Evolutionary conservation across 2,329 filamentous ascomycete genomes (phyloP), one percentile per base, ranked within the genome.

Genomic region (Alternaria atra): DNA sequence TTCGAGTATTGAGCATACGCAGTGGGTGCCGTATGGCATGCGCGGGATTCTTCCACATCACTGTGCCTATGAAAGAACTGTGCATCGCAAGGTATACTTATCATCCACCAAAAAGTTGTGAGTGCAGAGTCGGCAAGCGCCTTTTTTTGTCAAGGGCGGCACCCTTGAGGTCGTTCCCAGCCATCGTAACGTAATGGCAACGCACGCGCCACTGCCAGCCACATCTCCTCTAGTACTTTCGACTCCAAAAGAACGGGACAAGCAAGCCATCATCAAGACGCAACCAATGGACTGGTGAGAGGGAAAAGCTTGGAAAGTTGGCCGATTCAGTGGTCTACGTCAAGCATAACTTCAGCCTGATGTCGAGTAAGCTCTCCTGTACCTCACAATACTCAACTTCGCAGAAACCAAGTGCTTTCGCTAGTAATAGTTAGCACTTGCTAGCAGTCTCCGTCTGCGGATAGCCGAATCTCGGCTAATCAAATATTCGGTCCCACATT

Each of bases 381-480:
- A 1, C n/a, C 42, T 46, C 6, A 9, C 10, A 40, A 35, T 23
- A 13, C 8, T n/a, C 34, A 6, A 17, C 20, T 32, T 35, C 35
- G 10, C 32, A 50, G 20, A 35, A 37, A 15, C 15, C 17, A 35
- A 48, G 30, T 35, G 46, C 46, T 13, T 13, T n/a, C 32, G 20
- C 46, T 50, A 50, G 20, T 32, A 25, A 25, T 35, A 50, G 8
- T 34, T 27, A 35, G 5, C 34, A 34, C 30, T 35, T 25, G 20
- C 17, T 50, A 35, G 23, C 32, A 50, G 32, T 23, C 8, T 50
- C 32, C 20, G 27, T 37, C 32, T 50, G 46, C 20, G 46, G 6
- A 48, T 34, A 48, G 46, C 46, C 46, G 44, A 50, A 34, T 6
- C 32, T 50, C 46, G 46, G 46, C 46, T 50, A 50, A 7, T 13